Evolutionary conservation across 495 filamentous ascomycete genomes (phyloP), one percentile per base, ranked within the genome.

Genomic region (Penicillium argentinense): DNA sequence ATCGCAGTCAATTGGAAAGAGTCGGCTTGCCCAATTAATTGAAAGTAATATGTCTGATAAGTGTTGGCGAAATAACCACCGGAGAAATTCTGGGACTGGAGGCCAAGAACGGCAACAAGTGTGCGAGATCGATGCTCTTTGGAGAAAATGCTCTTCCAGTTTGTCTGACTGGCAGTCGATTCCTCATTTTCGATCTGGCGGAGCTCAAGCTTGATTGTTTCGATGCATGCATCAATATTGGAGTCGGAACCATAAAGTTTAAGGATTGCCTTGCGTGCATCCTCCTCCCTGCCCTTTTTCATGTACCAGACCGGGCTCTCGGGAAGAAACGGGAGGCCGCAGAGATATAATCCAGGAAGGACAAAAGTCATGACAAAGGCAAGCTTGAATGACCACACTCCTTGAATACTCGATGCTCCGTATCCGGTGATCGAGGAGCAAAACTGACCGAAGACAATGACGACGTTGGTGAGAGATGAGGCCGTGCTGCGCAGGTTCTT

Each of bases 51-150:
- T 19, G 48, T 51, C 25, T 51, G 48, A 8, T 51, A 51, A 12
- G 48, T 51, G 13, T 45, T 51, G 25, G 48, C 48, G 21, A 51
- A 51, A 28, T 51, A 51, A 3, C 48, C 48, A 33, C 48, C 48
- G 3, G 30, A 39, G 27, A 51, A 51, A 9, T 51, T 51, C 21
- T 51, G 48, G 5, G 48, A 44, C 21, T 51, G 48, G 18, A 51
- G 48, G 26, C 48, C 48, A 6, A 51, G 41, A 11, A 51, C 48
- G 33, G 48, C 48, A 19, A 51, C 48, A 9, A 51, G 33, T 1
- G 48, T 51, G 16, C 48, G 48, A 9, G 48, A 51, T 9, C 48
- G 33, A 29, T 51, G 41, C 34, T 51, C 48, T 22, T 51, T 51
- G 27, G 26, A 30, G 27, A 51, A 51, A n/a, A 51, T 51, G 26